Evolutionary conservation across 2,329 filamentous ascomycete genomes (phyloP).

Genomic region (Aspergillus persii): DNA sequence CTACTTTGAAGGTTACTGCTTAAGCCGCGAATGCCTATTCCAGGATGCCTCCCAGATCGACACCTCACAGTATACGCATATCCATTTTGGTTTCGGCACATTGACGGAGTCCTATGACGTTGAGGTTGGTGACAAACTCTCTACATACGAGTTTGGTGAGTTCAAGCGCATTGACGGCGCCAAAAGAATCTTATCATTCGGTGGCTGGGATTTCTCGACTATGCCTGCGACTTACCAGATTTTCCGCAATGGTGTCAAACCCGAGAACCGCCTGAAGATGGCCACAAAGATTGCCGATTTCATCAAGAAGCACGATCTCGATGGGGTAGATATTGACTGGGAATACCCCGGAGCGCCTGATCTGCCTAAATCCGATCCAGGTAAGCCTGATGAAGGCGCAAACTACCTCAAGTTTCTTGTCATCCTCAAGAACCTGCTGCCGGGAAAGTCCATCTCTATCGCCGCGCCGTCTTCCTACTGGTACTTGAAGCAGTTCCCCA

Average conservation of each 20-base stretch:
- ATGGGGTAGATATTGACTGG: conserved; percentile 16
- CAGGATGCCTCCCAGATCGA: conserved; percentile 25
- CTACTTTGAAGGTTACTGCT: conserved; percentile 34
- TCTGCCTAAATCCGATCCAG: conserved; percentile 25
- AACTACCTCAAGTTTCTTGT: conserved; percentile 37
- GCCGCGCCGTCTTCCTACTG: conserved; percentile 31
- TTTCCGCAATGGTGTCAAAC: conserved; percentile 35
- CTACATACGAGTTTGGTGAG: conserved; percentile 27
- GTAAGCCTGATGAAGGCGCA: conserved; percentile 23
- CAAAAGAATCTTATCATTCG: conserved; percentile 44
- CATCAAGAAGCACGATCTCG: conserved; percentile 9
- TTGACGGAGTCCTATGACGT: conserved; percentile 32
- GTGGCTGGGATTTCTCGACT: conserved; percentile 47
- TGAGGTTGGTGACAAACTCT: conserved; percentile 16
- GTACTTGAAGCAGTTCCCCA: conserved; percentile 16
- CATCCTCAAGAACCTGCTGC: conserved; percentile 19
- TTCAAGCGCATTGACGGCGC: conserved; percentile 28
- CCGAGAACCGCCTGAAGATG: conserved; percentile 40
- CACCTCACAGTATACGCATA: conserved; percentile 26
- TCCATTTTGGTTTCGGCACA: conserved; percentile 40
- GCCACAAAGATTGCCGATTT: conserved; percentile 32
- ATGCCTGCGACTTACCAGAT: conserved; percentile 36
- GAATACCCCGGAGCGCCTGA: conserved; percentile 14
- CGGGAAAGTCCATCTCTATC: conserved; percentile 21
- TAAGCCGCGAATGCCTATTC: conserved; percentile 28